A percentile compares a stretch with the other conserved stretches of the same genome.
phyloP scores from a whole-genome alignment of 345 rosid species.

The Abelmoschus esculentus region DNA sequence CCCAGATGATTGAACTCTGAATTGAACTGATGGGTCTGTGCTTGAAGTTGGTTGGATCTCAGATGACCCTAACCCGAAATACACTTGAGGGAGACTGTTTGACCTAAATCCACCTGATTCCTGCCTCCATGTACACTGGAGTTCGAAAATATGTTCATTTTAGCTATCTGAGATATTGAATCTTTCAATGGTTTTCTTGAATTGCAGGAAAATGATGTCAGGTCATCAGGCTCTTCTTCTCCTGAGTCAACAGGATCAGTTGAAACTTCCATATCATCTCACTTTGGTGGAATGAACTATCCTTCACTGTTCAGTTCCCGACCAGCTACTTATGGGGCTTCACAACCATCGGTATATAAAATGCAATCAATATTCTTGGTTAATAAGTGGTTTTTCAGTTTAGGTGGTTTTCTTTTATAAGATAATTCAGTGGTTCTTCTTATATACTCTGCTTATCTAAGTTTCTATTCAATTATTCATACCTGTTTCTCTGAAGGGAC shows the following conservation, averaged over 20 bases:
- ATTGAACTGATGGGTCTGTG: neutral
- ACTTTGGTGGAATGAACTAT: slow-evolving; percentile 97
- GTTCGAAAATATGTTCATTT: neutral
- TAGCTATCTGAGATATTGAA: slow-evolving; percentile 3
- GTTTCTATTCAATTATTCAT: neutral
- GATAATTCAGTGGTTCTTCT: neutral
- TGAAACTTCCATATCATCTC: slow-evolving; percentile 94
- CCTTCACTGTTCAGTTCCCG: slow-evolving; percentile 91
- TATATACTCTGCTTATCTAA: neutral
- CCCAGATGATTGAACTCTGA: neutral
- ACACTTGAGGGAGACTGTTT: neutral
- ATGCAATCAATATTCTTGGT: slow-evolving; percentile 7
- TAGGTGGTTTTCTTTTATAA: neutral
- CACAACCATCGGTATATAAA: slow-evolving; percentile 53
- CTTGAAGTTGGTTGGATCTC: neutral
- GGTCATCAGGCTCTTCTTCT: slow-evolving; percentile 93
- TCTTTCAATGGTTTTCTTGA: neutral
- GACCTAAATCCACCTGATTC: neutral
- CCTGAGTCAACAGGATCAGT: slow-evolving; percentile 94
- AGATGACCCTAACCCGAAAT: neutral
- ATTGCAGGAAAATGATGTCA: slow-evolving; percentile 77
- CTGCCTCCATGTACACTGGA: neutral
- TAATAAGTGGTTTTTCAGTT: neutral
- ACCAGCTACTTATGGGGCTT: slow-evolving; percentile 47
- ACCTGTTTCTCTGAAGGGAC: neutral